A percentile compares a stretch with the other conserved stretches of the same genome.
These are phyloP conservation scores for Populus nigra DNA, from an alignment of 345 rosid genomes.

Conservation along the genomic window DNA sequence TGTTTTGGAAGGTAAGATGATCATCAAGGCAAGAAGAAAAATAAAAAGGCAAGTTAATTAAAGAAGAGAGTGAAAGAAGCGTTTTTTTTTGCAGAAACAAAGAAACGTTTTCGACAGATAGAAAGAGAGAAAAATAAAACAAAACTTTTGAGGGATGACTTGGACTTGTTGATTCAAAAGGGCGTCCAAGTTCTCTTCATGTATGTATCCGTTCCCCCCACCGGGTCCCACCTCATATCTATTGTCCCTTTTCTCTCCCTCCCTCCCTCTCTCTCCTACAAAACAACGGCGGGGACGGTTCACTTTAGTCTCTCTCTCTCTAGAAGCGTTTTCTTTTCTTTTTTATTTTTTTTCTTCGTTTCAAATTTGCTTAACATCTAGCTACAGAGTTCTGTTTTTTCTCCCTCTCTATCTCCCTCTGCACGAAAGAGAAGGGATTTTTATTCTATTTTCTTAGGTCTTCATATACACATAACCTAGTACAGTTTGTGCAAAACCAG, in stretches of 20 bases:
- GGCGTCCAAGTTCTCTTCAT: conserved; percentile 69
- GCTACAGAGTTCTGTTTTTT: neutral
- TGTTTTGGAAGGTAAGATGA: neutral
- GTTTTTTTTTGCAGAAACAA: neutral
- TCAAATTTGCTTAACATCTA: neutral
- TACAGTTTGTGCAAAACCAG: neutral
- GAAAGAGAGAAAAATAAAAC: conserved; percentile 24
- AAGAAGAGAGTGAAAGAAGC: neutral
- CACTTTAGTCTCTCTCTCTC: neutral
- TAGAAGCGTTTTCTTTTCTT: neutral
- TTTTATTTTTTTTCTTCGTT: neutral
- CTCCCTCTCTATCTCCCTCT: neutral
- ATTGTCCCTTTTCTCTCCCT: neutral
- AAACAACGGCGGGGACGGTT: conserved; percentile 47
- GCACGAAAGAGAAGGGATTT: neutral
- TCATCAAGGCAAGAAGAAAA: neutral
- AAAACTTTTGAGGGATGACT: conserved; percentile 36
- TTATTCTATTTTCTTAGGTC: neutral
- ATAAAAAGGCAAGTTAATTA: neutral
- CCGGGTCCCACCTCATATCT: conserved; percentile 32
- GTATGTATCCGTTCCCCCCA: neutral
- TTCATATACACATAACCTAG: neutral
- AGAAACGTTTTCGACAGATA: neutral
- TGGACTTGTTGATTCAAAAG: conserved; percentile 43
- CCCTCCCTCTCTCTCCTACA: conserved; percentile 19